These are phyloP conservation scores for Allium cepa DNA, from an alignment of 106 monocot species.

Conservation along the genomic window DNA sequence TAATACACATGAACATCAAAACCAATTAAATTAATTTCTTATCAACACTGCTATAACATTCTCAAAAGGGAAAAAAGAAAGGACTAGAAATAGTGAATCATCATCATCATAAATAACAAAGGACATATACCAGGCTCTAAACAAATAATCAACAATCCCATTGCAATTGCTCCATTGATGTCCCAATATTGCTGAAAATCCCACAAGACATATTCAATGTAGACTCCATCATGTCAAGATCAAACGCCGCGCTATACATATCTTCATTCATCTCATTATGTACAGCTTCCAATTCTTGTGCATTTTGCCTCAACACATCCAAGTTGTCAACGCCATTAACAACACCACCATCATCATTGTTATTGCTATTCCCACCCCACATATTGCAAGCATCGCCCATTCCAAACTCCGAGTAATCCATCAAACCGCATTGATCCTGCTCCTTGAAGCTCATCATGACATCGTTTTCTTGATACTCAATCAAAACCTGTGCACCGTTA, in stretches of 20 bases:
- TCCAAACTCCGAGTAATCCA: conserved; percentile 29
- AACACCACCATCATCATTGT: conserved; percentile 2
- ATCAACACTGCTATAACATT: not conserved
- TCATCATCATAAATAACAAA: too few relatives aligned
- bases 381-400: conserved; percentile 30
- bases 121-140: not conserved
- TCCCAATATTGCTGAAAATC: conserved; percentile 30
- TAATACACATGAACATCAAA: too few relatives aligned
- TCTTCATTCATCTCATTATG: conserved; percentile 1
- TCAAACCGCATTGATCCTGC: conserved; percentile 14
- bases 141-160: conserved; percentile 57
- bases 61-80: not conserved
- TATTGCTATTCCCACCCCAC: conserved; percentile 3
- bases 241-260: conserved; percentile 25
- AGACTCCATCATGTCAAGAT: conserved; percentile 69
- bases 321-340: conserved; percentile 10
- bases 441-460: conserved; percentile 49
- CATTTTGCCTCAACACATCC: not conserved
- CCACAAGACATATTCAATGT: conserved; percentile 35
- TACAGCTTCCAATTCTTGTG: not conserved
- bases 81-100: too few relatives aligned
- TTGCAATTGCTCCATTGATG: conserved; percentile 64
- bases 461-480: conserved; percentile 29
- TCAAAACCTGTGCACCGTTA: conserved; percentile 7
- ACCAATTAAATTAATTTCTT: too few relatives aligned